These are phyloP conservation scores for Talaromyces sp. DNA, from an alignment of 2,329 filamentous ascomycete species.

Conservation along the genomic window DNA sequence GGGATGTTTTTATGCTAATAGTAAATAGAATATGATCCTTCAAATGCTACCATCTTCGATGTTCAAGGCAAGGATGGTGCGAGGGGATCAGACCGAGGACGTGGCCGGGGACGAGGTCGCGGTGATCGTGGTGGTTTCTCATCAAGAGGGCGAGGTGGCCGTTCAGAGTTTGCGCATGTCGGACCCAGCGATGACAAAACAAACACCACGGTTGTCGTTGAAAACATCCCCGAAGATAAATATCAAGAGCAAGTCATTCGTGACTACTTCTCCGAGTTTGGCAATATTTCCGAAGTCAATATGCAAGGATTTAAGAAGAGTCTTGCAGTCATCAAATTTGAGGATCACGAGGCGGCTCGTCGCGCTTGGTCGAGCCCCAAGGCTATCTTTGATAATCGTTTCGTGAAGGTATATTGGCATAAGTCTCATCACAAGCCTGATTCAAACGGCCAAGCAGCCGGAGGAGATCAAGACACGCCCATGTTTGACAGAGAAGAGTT, in stretches of 20 bases:
- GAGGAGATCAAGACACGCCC: constrained; percentile 37
- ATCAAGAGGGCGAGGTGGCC: constrained; percentile 37
- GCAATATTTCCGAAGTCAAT: constrained; percentile 53
- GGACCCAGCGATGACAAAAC: constrained; percentile 53
- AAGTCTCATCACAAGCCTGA: constrained; percentile 43
- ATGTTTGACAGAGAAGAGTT: constrained; percentile 54
- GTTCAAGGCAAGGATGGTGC: constrained; percentile 22
- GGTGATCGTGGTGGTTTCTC: constrained; percentile 43
- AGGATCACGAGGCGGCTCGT: constrained; percentile 50
- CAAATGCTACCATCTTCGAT: constrained; percentile 45
- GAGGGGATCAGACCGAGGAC: constrained; percentile 30
- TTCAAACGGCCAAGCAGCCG: constrained; percentile 26
- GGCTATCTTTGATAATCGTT: constrained; percentile 62
- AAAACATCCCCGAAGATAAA: constrained; percentile 59
- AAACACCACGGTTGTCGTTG: constrained; percentile 57
- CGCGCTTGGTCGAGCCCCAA: constrained; percentile 60
- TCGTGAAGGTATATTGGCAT: constrained; percentile 64
- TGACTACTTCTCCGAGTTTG: constrained; percentile 58
- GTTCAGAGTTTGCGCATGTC: constrained; percentile 53
- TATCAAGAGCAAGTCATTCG: constrained; percentile 54
- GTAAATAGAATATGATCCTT: constrained; percentile 53
- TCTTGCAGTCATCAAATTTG: constrained; percentile 56
- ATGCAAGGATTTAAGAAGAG: constrained; percentile 54
- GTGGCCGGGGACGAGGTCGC: constrained; percentile 41
- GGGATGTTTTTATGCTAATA: background rate